phyloP scores from a whole-genome alignment of 495 filamentous ascomycete species.

The Zalerion maritima region DNA sequence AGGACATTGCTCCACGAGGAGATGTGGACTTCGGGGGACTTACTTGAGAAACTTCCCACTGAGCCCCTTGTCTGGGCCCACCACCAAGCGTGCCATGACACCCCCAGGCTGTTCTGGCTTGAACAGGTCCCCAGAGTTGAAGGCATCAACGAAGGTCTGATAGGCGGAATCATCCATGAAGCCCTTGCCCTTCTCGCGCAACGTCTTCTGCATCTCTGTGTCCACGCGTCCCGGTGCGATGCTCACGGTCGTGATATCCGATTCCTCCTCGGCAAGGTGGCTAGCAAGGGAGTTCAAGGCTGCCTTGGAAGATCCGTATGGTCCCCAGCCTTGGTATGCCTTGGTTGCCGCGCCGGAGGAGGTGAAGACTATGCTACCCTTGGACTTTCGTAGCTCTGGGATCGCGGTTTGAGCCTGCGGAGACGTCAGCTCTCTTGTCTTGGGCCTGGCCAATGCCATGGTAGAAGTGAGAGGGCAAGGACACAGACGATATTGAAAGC shows the following conservation, averaged over 20 bases:
- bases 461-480: not conserved
- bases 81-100: conserved; percentile 67
- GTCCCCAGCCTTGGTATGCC: conserved; percentile 59
- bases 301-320: conserved; percentile 77
- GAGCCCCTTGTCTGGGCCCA: conserved; percentile 42
- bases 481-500: conserved; percentile 56
- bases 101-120: conserved; percentile 71
- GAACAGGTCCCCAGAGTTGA: conserved; percentile 57
- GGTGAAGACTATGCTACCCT: conserved; percentile 58
- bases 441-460: conserved; percentile 6
- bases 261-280: conserved; percentile 67
- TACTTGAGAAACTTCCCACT: conserved; percentile 66
- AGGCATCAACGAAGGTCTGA: conserved; percentile 47
- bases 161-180: conserved; percentile 51
- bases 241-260: conserved; percentile 51
- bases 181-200: conserved; percentile 53
- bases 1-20: conserved; percentile 1
- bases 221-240: conserved; percentile 78
- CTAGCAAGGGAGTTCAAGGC: conserved; percentile 69
- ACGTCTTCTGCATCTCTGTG: conserved; percentile 81
- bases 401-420: conserved; percentile 60
- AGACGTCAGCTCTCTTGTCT: conserved; percentile 8
- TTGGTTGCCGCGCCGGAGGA: conserved; percentile 59
- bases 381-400: conserved; percentile 49
- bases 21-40: conserved; percentile 2